Evolutionary conservation across 495 filamentous ascomycete genomes (phyloP), one percentile per base, ranked within the genome.

Genomic region (Haplographium delicatum): DNA sequence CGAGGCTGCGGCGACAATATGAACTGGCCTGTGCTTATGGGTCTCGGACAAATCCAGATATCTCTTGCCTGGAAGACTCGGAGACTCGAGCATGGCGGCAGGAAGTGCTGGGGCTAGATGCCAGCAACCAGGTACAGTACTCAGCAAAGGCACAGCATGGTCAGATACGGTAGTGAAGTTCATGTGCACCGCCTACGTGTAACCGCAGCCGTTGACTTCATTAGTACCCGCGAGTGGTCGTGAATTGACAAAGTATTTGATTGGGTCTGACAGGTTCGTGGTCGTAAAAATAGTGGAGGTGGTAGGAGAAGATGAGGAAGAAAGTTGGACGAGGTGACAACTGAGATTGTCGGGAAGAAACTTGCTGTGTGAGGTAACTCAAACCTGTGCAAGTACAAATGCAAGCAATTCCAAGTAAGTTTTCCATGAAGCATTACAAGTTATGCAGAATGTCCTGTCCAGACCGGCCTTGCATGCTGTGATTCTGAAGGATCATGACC

Each of bases 21-120:
- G 48, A 51, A 35, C 13, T 51, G 48, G 39, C 38, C 48, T 51
- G 48, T 51, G 40, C 48, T 51, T 37, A 19, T 34, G 31, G 44
- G 15, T 35, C 44, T 23, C 27, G 31, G 28, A 31, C 26, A 35
- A 31, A 37, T 47, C 44, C 37, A 15, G 2, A 18, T 34, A 15
- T 30, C 27, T 22, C 46, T 24, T 20, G 15, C 5, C 9, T n/a
- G n/a, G 5, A 10, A 18, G 44, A 24, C 39, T 43, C 47, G 47
- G 43, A 19, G 34, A 33, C 37, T 51, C 47, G 47, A 19, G 46
- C 16, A 15, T 27, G n/a, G 24, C 10, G 16, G 8, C 13, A 11
- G 19, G 38, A 41, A 20, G 16, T 10, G 20, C 38, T 20, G 13
- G 18, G 23, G 20, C 19, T 7, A 26, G n/a, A 2, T 27, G 33